Percentiles rank a stretch among this genome's conserved stretches.
Evolutionary conservation across 306 rosid genomes (phyloP).

Genomic region (Amphicarpaea edgeworthii): DNA sequence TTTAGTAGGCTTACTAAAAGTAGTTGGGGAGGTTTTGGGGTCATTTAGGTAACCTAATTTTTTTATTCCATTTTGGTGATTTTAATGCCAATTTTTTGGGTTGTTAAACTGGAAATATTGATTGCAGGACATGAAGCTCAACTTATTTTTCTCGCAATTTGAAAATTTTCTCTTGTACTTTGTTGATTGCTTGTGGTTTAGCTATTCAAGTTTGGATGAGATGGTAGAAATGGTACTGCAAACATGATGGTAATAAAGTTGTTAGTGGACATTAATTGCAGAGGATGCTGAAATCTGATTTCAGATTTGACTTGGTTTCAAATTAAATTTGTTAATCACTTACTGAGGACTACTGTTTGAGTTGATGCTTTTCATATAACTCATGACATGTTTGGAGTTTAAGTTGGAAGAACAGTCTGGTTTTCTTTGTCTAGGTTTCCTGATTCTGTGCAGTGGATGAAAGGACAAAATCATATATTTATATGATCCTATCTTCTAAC

Average conservation of each 20-base stretch:
- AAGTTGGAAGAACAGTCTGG: not conserved
- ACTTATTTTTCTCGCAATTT: not conserved
- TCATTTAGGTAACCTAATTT: not conserved
- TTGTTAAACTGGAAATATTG: not conserved
- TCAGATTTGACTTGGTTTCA: not conserved
- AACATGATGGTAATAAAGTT: not conserved
- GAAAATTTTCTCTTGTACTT: not conserved
- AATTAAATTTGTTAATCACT: not conserved
- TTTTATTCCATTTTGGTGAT: not conserved
- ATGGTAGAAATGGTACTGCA: not conserved
- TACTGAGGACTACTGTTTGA: conserved; percentile 1
- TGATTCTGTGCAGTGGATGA: not conserved
- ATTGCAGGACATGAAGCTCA: not conserved
- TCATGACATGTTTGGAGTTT: not conserved
- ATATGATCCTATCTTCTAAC: not conserved
- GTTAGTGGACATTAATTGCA: not conserved
- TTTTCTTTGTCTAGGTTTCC: not conserved
- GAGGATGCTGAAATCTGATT: not conserved
- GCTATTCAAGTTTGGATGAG: not conserved
- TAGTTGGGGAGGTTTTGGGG: not conserved
- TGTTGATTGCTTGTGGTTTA: not conserved
- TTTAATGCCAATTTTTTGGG: not conserved
- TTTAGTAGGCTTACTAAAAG: not conserved
- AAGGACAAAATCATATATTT: not conserved
- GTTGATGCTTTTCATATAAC: not conserved